A percentile compares a stretch with the other conserved stretches of the same genome.
Evolutionary conservation across 371 early-diverging fungal species (phyloP).

Genomic region (Homolaphlyctis polyrhiza): DNA sequence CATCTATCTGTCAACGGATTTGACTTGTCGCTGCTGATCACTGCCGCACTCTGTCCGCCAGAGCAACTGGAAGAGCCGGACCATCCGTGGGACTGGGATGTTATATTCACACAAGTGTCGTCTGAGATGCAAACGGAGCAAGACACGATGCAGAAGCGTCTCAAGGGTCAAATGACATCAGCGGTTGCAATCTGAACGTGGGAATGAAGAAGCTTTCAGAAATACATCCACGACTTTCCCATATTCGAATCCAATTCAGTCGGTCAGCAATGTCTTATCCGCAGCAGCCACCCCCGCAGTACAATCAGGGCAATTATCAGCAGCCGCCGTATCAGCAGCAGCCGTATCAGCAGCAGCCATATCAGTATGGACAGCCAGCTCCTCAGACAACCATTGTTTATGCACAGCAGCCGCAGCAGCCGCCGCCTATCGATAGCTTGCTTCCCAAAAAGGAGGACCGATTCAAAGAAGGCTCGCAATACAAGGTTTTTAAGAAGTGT

Average conservation of each 20-base stretch:
- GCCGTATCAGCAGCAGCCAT: neutral
- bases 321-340: conserved; percentile 2
- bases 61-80: conserved; percentile 30
- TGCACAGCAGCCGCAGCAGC: neutral
- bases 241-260: no score
- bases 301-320: neutral
- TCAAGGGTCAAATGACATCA: no score
- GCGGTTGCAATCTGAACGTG: no score
- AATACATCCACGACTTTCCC: no score
- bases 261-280: no score
- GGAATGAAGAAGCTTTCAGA: no score
- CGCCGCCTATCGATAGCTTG: conserved; percentile 3
- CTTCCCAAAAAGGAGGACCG: conserved; percentile 13
- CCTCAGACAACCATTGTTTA: neutral
- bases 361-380: neutral
- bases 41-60: conserved; percentile 28
- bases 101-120: conserved; percentile 24
- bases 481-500: no score
- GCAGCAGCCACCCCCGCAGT: neutral
- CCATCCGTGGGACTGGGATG: conserved; percentile 38
- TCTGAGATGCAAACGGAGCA: conserved; percentile 1
- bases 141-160: neutral
- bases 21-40: conserved; percentile 24
- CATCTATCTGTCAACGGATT: conserved; percentile 18
- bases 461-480: conserved; percentile 5